Evolutionary conservation across 108 stramenopile genomes (phyloP), one percentile per base, ranked within the genome.

Genomic region (Chaetoceros tenuissimus): DNA sequence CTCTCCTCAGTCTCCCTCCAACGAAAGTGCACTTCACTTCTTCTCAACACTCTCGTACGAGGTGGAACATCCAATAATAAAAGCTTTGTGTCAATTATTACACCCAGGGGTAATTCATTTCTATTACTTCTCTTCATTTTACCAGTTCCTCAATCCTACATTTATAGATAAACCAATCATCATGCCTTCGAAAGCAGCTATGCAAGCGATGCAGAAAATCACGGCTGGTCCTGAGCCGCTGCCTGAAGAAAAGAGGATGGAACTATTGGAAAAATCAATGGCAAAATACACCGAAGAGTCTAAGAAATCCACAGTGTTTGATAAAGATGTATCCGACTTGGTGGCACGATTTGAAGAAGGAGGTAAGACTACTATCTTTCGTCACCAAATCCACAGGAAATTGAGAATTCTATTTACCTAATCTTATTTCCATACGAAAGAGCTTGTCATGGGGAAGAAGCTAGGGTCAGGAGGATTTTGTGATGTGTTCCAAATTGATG

Each of bases 391-490:
- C 5, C 34, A 40, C 13, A 40, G 8, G 8, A 5, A 10, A 10
- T 5, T 10, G 13, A 40, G 8, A 40, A 10, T 10, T 40, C 13
- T 5, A 40, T 40, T 13, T 5, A 40, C 5, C 5, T 40, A 10
- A 10, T 40, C 62, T 46, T 55, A 40, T 28, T 61, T 67, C 31
- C 18, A 47, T 1, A 2, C 49, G 46, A 30, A 53, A 22, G 64
- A 66, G 45, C 22, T 66, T 5, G 24, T 21, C 1, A 3, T 5
- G 7, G 64, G 64, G 2, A 51, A 31, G 19, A 24, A 23, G 13
- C 40, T 66, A 18, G 75, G 80, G 0, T 56, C 65, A 24, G 84
- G 80, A 24, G 72, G 74, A 23, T 81, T 85, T 68, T 79, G 71
- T 16, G 74, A 82, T 57, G 84, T 85, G 0, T 62, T 73, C 34